Conservation (phyloP, 768 basidiomycete species). For the Lentinula lateritia region DNA sequence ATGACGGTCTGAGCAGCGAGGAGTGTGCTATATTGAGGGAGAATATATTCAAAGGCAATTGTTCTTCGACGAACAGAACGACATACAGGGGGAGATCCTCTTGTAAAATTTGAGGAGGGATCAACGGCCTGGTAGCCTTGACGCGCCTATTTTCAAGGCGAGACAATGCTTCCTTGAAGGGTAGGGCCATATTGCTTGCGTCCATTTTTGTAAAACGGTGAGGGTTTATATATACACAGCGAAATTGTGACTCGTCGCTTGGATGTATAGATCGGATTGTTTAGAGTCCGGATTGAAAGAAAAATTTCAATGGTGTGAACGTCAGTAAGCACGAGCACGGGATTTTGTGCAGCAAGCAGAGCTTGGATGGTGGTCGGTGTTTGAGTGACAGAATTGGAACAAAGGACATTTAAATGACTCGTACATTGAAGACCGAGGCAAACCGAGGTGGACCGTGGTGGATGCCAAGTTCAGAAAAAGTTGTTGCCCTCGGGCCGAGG, state of each 20-base stretch:
- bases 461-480: not conserved
- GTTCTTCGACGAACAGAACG: not conserved
- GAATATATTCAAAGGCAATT: not conserved
- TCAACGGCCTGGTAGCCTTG: slow-evolving; percentile 80
- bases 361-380: not conserved
- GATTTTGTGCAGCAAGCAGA: not conserved
- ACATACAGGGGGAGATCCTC: slow-evolving; percentile 87
- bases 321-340: not conserved
- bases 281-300: not conserved
- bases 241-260: not conserved
- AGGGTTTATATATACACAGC: not conserved
- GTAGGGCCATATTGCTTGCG: slow-evolving; percentile 53
- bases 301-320: not conserved
- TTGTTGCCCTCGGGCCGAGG: not conserved
- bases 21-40: slow-evolving; percentile 48
- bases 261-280: not conserved
- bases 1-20: slow-evolving; percentile 84
- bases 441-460: not conserved
- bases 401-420: not conserved
- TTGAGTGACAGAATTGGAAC: not conserved
- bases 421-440: not conserved
- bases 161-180: slow-evolving; percentile 73
- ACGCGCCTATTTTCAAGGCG: slow-evolving; percentile 87
- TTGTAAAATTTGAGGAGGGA: slow-evolving; percentile 91
- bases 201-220: slow-evolving; percentile 29